Conservation (phyloP, 345 rosid genomes). For the Chamaenerion angustifolium region DNA sequence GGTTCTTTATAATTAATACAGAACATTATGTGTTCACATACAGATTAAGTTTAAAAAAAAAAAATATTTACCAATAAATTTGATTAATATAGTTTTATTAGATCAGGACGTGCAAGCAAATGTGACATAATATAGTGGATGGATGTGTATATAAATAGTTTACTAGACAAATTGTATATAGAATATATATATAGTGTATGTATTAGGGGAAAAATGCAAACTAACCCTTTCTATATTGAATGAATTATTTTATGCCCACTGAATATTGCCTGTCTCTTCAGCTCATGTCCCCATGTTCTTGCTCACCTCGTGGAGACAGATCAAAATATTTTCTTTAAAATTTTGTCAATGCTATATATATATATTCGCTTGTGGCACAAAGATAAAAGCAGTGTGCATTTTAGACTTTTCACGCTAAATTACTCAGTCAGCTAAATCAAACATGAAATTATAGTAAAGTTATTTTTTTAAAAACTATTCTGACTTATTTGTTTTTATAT, state of each 20-base stretch:
- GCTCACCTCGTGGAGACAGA: not conserved
- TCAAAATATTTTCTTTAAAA: not conserved
- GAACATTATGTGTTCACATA: not conserved
- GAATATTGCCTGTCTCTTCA: conserved; percentile 2
- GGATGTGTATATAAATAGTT: not conserved
- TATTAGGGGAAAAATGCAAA: conserved; percentile 14
- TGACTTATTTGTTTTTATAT: too few relatives aligned
- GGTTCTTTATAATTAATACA: not conserved
- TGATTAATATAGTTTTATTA: conserved; percentile 5
- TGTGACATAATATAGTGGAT: conserved; percentile 20
- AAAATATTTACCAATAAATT: conserved; percentile 5
- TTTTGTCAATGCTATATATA: not conserved
- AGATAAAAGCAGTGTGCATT: too few relatives aligned
- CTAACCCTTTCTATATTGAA: conserved; percentile 2
- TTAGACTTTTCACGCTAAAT: too few relatives aligned
- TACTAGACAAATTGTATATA: not conserved
- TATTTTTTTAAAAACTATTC: too few relatives aligned
- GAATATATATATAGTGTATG: not conserved
- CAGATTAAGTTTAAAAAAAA: not conserved
- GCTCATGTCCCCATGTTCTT: not conserved
- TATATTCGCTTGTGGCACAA: not conserved
- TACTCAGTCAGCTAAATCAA: too few relatives aligned
- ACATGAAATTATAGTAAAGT: too few relatives aligned
- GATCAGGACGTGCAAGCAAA: conserved; percentile 43
- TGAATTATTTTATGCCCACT: conserved; percentile 8